These are phyloP conservation scores for Atalantia buxifolia DNA, from an alignment of 345 rosid species.

Conservation along the genomic window DNA sequence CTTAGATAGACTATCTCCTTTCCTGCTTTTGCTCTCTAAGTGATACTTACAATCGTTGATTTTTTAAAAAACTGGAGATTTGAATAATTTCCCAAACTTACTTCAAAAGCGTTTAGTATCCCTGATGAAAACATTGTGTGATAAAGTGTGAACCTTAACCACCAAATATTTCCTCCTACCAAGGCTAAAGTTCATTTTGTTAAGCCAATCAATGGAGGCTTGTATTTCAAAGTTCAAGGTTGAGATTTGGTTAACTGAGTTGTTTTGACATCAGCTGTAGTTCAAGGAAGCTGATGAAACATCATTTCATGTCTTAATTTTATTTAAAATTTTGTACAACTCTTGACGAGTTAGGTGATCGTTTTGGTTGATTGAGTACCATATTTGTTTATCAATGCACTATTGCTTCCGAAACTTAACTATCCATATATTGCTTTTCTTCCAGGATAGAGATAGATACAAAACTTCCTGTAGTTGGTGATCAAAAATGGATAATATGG, in stretches of 20 bases:
- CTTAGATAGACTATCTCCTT: background rate
- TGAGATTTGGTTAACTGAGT: background rate
- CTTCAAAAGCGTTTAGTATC: background rate
- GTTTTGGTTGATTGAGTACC: background rate
- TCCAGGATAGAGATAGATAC: slow-evolving; percentile 87
- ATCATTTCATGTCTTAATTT: background rate
- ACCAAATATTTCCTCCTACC: background rate
- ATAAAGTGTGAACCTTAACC: background rate
- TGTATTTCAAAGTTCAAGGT: slow-evolving; percentile 1
- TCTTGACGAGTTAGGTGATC: background rate
- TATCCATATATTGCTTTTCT: background rate
- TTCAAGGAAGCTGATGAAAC: background rate
- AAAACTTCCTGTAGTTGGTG: slow-evolving; percentile 76
- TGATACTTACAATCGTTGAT: background rate
- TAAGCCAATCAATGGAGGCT: background rate
- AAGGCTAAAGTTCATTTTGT: background rate
- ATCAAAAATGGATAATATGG: slow-evolving; percentile 91
- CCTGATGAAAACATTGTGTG: background rate
- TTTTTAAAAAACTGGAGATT: background rate
- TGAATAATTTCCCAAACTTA: background rate
- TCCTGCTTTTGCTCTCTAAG: background rate
- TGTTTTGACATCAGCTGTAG: background rate
- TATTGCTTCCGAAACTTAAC: background rate
- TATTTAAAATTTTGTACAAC: background rate
- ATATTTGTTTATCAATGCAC: background rate